Evolutionary conservation across 1,284 basidiomycete species (phyloP), one percentile per base, ranked within the genome.

Genomic region (Ganoderma boninense): DNA sequence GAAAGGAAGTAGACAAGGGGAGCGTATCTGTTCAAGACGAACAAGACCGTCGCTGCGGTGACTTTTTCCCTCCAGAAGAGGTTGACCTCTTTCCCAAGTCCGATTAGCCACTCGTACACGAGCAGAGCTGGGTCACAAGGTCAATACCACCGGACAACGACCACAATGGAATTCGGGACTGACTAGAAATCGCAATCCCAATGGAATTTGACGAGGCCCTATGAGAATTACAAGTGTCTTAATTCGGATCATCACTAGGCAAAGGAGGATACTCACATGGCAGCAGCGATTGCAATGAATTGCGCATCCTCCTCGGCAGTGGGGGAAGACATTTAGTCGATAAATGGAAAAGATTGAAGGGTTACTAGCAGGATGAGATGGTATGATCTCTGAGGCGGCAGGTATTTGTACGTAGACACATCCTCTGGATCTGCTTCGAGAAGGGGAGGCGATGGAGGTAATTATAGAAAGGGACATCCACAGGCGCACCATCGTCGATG

Each of bases 1-100:
- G 59, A 35, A 6, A 59, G 54, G 18, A 65, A 10, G 44, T 61
- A 64, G 18, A 65, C n/a, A 1, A 72, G 26, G 0, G 68, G 52
- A 0, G 56, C 7, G 26, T 73, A 73, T 35, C 70, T 43, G 60
- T 68, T 70, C 26, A 54, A 16, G 38, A 67, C 32, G 65, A 69
- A 73, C 40, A 73, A 32, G 14, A 68, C 8, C 5, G 57, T 62
- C 13, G 65, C 68, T 6, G 4, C 61, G 1, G 70, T 65, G 38
- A 66, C 14, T 26, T 65, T 63, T n/a, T 57, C 46, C 42, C 23
- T 68, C 70, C 72, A 73, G 23, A 69, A 67, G 38, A 66, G 59
- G n/a, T 66, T 32, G 23, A 73, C 61, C 38, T 73, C 72, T 1
- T 62, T 40, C n/a, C 46, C 61, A 13, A 73, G 57, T 4, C 70